These are phyloP conservation scores for Apiotrichum gamsii DNA, from an alignment of 1,284 basidiomycete genomes.

Conservation along the genomic window DNA sequence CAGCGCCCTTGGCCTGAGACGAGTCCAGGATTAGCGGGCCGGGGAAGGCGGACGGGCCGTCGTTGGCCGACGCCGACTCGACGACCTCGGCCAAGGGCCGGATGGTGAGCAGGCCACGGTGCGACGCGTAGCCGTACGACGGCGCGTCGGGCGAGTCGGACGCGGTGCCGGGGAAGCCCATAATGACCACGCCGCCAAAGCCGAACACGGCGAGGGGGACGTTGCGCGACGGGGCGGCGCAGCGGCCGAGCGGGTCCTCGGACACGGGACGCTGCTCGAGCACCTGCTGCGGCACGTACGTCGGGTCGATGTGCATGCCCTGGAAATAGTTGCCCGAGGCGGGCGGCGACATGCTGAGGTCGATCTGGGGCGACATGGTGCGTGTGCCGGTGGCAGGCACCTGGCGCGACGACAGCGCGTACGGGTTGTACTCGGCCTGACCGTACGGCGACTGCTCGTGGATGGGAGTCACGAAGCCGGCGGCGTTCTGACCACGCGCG, in stretches of 20 bases:
- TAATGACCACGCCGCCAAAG: conserved; percentile 77
- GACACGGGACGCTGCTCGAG: conserved; percentile 48
- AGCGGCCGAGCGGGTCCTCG: conserved; percentile 75
- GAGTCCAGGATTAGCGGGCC: conserved; percentile 79
- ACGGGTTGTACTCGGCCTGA: conserved; percentile 3
- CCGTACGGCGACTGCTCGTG: conserved; percentile 1
- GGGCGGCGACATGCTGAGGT: conserved; percentile 26
- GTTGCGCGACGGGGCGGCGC: conserved; percentile 53
- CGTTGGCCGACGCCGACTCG: conserved; percentile 59
- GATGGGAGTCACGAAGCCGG: too few species aligned
- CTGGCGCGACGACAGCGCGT: conserved; percentile 5
- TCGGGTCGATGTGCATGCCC: conserved; percentile 63
- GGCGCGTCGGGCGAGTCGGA: conserved; percentile 62
- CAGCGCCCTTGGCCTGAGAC: conserved; percentile 55
- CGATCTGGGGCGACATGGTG: conserved; percentile 18
- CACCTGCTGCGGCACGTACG: conserved; percentile 47
- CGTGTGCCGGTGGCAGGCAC: too few species aligned
- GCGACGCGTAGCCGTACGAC: conserved; percentile 51
- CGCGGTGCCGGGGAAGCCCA: conserved; percentile 71
- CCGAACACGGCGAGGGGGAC: conserved; percentile 81
- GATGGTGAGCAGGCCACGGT: conserved; percentile 62
- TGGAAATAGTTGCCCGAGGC: conserved; percentile 48
- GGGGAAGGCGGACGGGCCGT: conserved; percentile 61
- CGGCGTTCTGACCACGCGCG: neutral
- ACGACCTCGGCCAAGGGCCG: conserved; percentile 62